A percentile compares a stretch with the other conserved stretches of the same genome.
Conservation (phyloP, 768 basidiomycete species). For the Lactifluus echinatus region DNA sequence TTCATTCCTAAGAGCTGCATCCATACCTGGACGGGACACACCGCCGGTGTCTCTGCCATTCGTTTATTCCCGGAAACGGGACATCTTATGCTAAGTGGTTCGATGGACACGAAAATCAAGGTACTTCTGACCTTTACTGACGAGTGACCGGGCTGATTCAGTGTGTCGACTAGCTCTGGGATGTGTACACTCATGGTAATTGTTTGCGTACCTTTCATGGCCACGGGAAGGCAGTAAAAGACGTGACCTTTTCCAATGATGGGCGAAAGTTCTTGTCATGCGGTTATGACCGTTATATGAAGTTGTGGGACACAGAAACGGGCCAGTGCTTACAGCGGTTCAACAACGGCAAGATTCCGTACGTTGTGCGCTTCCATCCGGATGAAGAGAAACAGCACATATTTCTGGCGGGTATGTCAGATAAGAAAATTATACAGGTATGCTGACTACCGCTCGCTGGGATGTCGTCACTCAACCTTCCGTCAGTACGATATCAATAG, state of each 20-base stretch:
- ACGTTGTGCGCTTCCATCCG: constrained; percentile 92
- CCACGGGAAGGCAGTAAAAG: constrained; percentile 93
- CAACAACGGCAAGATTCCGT: constrained; percentile 95
- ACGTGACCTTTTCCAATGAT: constrained; percentile 91
- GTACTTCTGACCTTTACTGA: constrained; percentile 31
- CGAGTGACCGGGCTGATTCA: neutral
- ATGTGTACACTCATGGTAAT: constrained; percentile 93
- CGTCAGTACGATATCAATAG: constrained; percentile 88
- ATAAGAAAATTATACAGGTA: constrained; percentile 99
- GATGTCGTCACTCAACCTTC: constrained; percentile 10
- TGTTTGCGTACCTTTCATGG: constrained; percentile 96
- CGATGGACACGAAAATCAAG: constrained; percentile 99
- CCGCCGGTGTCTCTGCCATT: constrained; percentile 89
- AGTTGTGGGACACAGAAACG: constrained; percentile 99
- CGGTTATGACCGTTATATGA: constrained; percentile 94
- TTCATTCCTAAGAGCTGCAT: constrained; percentile 94
- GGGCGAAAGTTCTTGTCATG: constrained; percentile 86
- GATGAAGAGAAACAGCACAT: constrained; percentile 94
- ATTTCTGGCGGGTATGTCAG: constrained; percentile 97
- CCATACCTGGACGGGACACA: constrained; percentile 98
- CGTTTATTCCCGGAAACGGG: constrained; percentile 89
- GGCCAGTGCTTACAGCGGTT: constrained; percentile 96
- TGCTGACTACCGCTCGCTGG: constrained; percentile 16
- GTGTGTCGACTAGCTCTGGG: constrained; percentile 67
- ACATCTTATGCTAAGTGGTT: constrained; percentile 87